Conservation (phyloP, 306 rosid genomes). For the Cucurbita maxima region DNA sequence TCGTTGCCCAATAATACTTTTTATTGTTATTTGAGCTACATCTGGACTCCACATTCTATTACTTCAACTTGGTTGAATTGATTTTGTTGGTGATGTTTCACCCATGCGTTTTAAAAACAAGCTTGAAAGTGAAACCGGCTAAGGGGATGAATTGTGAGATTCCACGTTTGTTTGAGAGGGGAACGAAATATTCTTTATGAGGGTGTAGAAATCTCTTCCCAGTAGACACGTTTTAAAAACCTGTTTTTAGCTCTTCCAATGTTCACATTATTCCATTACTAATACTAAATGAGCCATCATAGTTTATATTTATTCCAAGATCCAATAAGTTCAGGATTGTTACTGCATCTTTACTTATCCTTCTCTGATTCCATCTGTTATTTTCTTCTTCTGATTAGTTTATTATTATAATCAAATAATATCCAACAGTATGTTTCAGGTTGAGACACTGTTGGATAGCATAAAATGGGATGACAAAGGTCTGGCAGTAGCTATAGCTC, state of each 20-base stretch:
- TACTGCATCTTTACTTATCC: neutral
- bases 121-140: neutral
- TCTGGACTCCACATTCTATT: constrained; percentile 21
- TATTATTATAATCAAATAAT: neutral
- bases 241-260: neutral
- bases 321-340: neutral
- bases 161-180: too few relatives aligned
- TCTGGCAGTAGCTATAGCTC: constrained; percentile 74
- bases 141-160: too few relatives aligned
- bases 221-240: too few relatives aligned
- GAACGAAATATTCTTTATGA: too few relatives aligned
- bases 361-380: neutral
- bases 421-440: constrained; percentile 31
- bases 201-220: too few relatives aligned
- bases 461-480: constrained; percentile 89
- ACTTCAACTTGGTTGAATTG: neutral
- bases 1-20: constrained; percentile 26
- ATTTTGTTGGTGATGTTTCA: neutral
- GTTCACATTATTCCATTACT: neutral
- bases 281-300: neutral
- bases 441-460: constrained; percentile 36
- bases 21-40: constrained; percentile 38
- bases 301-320: neutral
- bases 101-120: neutral
- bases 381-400: neutral